Evolutionary conservation across 345 rosid species (phyloP), one percentile per base, ranked within the genome.

Genomic region (Gynandropsis gynandra): DNA sequence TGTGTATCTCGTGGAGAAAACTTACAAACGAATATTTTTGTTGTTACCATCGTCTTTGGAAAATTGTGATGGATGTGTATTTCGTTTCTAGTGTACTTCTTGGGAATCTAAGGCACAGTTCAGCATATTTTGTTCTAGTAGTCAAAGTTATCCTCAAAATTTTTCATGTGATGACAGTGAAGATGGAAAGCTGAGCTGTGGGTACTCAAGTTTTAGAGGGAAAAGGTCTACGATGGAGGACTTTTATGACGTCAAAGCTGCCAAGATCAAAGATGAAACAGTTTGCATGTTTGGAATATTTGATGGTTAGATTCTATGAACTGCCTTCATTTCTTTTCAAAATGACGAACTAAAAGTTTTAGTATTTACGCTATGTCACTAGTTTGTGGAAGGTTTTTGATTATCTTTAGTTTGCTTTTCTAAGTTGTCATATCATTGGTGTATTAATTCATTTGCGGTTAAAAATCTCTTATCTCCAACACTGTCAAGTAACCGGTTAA

Each of bases 191-290:
- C 48, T 93, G 72, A 88, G 89, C 82, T 93, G 97, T 65, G 99
- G 97, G 8, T 83, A 81, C 63, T 85, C 95, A 50, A 88, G 94
- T 73, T 88, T 85, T 69, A 66, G 90, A 74, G 99, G 99, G 63
- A 93, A 88, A 81, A 81, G 99, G 62, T 83, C 78, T 19, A 78
- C 89, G 13, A 93, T 93, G 97, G 97, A 93, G 69, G 97, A 93
- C 62, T 93, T 80, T 66, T 93, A 71, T 59, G 95, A 88, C 63
- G 67, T 88, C 29, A 88, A 80, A 63, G 75, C 72, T 51, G 71
- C 94, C 59, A 74, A 60, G 24, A 82, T 88, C 59, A 77, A 83
- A 47, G 97, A 94, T 54, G 54, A 77, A 72, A 53, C 74, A 42
- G 82, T 93, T 64, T 79, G 70, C 87, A 81, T 88, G 94, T 93